A percentile compares a stretch with the other conserved stretches of the same genome.
These are phyloP conservation scores for Paraphoma chrysanthemicola DNA, from an alignment of 2,329 filamentous ascomycete genomes.

Conservation along the genomic window DNA sequence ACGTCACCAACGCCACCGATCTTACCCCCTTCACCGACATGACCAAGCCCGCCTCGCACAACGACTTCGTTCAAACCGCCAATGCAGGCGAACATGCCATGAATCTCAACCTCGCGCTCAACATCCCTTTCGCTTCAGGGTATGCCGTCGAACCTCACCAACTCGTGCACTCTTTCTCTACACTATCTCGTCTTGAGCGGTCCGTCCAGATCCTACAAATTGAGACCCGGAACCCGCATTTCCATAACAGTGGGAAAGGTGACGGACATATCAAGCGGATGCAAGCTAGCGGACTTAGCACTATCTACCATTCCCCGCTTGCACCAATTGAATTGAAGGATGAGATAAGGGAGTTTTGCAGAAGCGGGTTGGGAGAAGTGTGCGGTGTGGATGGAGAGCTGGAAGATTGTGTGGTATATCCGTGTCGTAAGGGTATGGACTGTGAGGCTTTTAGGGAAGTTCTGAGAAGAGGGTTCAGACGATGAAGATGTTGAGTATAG, in stretches of 20 bases:
- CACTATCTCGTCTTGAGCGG: not conserved
- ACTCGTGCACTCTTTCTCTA: not conserved
- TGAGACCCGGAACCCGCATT: conserved; percentile 19
- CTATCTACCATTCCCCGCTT: conserved; percentile 18
- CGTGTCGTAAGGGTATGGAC: not conserved
- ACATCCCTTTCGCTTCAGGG: conserved; percentile 18
- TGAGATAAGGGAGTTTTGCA: conserved; percentile 7
- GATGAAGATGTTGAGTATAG: not conserved
- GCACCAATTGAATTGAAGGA: conserved; percentile 4
- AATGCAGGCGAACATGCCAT: conserved; percentile 28
- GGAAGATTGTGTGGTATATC: not conserved
- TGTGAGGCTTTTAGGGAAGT: not conserved
- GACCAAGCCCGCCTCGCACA: not conserved
- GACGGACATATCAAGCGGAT: conserved; percentile 17
- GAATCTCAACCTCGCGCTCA: conserved; percentile 15
- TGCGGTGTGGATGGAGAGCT: not conserved
- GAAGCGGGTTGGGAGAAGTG: not conserved
- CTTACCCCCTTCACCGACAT: not conserved
- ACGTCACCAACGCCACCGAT: not conserved
- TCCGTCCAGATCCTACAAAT: conserved; percentile 17
- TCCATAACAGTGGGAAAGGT: conserved; percentile 18
- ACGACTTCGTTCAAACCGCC: conserved; percentile 8
- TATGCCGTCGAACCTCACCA: conserved; percentile 26
- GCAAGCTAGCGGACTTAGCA: conserved; percentile 18
- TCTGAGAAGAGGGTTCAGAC: not conserved